Evolutionary conservation across 2,329 filamentous ascomycete genomes (phyloP).

Genomic region (Pleurostoma richardsiae): DNA sequence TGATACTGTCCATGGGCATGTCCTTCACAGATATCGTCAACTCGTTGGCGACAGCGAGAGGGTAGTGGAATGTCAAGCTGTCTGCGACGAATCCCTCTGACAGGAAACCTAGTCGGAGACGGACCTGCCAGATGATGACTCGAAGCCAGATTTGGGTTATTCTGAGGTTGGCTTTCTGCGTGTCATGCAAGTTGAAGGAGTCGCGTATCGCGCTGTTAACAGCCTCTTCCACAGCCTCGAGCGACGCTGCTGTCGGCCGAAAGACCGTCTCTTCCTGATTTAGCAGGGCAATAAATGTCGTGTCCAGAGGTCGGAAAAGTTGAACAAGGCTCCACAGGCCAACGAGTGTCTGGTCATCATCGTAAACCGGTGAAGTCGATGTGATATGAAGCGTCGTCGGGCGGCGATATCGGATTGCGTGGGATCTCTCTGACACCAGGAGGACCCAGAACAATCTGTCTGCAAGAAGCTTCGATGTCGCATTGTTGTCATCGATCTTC

Average conservation of each 20-base stretch:
- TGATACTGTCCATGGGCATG: slow-evolving; percentile 30
- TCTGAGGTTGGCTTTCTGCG: slow-evolving; percentile 36
- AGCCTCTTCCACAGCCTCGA: slow-evolving; percentile 27
- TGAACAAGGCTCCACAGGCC: slow-evolving; percentile 34
- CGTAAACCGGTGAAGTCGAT: slow-evolving; percentile 23
- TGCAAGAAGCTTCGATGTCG: slow-evolving; percentile 16
- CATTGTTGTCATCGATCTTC: slow-evolving; percentile 19
- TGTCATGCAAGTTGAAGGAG: slow-evolving; percentile 27
- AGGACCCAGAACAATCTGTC: slow-evolving; percentile 37
- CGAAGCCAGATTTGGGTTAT: slow-evolving; percentile 40
- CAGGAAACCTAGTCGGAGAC: slow-evolving; percentile 34
- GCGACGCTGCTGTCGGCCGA: slow-evolving; percentile 20
- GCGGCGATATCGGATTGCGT: slow-evolving; percentile 37
- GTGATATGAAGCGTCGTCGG: slow-evolving; percentile 38
- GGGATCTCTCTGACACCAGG: slow-evolving; percentile 35
- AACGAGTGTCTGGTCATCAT: slow-evolving; percentile 17
- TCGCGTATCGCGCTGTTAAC: slow-evolving; percentile 30
- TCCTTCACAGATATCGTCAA: slow-evolving; percentile 30
- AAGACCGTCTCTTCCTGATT: slow-evolving; percentile 29
- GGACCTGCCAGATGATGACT: slow-evolving; percentile 39
- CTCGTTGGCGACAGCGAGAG: slow-evolving; percentile 34
- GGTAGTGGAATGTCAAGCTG: slow-evolving; percentile 36
- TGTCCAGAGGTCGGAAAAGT: slow-evolving; percentile 35
- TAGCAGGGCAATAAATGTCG: slow-evolving; percentile 32
- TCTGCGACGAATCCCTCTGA: slow-evolving; percentile 22